phyloP scores from a whole-genome alignment of 768 basidiomycete genomes.

The Suillus clintonianus region DNA sequence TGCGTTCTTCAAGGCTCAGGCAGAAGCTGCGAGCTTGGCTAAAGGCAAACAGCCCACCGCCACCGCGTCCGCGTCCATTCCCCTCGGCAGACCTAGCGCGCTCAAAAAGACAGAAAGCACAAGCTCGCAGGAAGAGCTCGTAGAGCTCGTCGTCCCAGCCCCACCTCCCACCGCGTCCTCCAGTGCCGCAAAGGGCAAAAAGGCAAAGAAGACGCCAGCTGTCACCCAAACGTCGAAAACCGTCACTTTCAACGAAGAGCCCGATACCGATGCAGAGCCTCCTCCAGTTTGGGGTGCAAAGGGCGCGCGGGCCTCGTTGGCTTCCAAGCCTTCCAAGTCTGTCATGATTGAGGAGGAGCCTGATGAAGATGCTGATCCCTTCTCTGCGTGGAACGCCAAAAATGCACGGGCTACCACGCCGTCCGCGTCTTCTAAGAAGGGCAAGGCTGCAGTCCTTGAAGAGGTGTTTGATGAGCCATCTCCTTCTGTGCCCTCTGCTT shows the following conservation, averaged over 20 bases:
- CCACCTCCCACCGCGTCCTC: background rate
- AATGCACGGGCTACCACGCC: background rate
- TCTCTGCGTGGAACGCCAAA: background rate
- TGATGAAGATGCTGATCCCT: constrained; percentile 26
- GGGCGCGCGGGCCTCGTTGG: constrained; percentile 10
- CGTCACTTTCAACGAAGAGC: constrained; percentile 17
- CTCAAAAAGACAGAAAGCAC: constrained; percentile 5
- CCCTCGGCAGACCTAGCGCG: background rate
- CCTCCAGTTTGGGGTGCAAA: constrained; percentile 23
- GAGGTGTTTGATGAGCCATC: constrained; percentile 16
- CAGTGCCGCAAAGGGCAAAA: constrained; percentile 21
- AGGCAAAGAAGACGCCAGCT: constrained; percentile 25
- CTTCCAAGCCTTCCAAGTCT: constrained; percentile 24
- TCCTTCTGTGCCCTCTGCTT: constrained; percentile 2
- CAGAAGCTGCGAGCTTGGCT: background rate
- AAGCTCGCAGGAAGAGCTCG: constrained; percentile 3
- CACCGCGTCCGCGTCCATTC: constrained; percentile 11
- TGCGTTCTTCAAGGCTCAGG: background rate
- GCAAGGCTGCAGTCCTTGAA: background rate
- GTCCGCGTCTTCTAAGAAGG: constrained; percentile 13
- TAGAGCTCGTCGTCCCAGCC: background rate
- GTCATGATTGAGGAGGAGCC: constrained; percentile 29
- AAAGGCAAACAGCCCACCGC: constrained; percentile 1
- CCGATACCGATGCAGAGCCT: constrained; percentile 22
- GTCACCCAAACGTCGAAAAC: constrained; percentile 13